Base-by-base conservation (phyloP, 192 early-diverging fungal species). In the Coemansia sp. region DNA sequence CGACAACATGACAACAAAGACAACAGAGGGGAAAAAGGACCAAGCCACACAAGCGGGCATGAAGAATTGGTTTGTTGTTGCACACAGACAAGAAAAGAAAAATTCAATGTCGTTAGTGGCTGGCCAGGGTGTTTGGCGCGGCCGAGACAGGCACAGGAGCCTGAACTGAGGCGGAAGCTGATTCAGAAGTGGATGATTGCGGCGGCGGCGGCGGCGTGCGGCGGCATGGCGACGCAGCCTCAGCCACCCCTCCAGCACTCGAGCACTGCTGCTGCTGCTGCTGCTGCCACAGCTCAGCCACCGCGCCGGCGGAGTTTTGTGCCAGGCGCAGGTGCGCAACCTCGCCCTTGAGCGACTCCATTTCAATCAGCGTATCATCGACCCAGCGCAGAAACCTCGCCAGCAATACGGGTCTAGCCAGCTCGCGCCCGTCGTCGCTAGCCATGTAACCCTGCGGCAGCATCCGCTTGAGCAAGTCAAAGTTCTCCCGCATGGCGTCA, bases 381-480 rank as follows among this genome's bases (percentile, higher is more conserved):
- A 83, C 80, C 74, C 74, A 83, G 56, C 80, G 80, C 67, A 83
- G 32, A 58, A 83, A 83, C 11, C 83, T 64, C 1, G 83, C 71
- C 36, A 84, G 67, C 49, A 84, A 41, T 35, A 84, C 74, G 4
- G 83, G 83, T 2, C 83, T 36, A 0, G 83, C 83, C 43, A 84
- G 62, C 62, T 84, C 83, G 15, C 83, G 58, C 1, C 83, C 83
- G 43, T 84, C 83, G 35, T 84, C 83, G 57, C 77, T 77, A 22
- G 67, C 65, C 74, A 84, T 76, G 62, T 80, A 76, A 38, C 24
- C 64, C 27, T 71, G 77, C n/a, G 80, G 80, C 17, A 83, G 71
- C 80, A 83, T 83, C 61, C 80, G 75, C 37, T 83, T 83, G 54
- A 83, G 80, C 47, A 83, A 60, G 17, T 83, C 80, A 68, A 83